These are phyloP conservation scores for Suhomyces sp. DNA, from an alignment of 805 yeast genomes.

Conservation along the genomic window DNA sequence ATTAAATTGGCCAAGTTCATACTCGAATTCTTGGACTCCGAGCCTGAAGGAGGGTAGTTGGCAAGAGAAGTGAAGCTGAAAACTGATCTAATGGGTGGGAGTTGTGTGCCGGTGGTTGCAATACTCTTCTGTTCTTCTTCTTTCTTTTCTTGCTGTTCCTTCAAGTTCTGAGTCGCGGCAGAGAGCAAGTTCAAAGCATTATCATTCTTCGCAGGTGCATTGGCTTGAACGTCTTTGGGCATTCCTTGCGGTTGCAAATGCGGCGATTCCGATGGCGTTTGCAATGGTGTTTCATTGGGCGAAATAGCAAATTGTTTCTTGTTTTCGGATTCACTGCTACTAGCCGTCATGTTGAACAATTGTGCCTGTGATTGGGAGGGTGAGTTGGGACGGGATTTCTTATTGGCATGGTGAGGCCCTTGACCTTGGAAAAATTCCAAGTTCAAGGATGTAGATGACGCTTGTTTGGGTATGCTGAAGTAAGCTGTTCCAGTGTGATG, in stretches of 20 bases:
- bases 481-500: constrained; percentile 19
- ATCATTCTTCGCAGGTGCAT: background rate
- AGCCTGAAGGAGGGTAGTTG: constrained; percentile 8
- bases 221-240: constrained; percentile 2
- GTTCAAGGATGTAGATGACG: constrained; percentile 34
- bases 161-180: constrained; percentile 25
- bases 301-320: constrained; percentile 15
- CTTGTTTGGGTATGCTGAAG: constrained; percentile 23
- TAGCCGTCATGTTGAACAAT: constrained; percentile 4
- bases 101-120: constrained; percentile 40
- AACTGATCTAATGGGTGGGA: constrained; percentile 44
- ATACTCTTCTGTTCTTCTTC: constrained; percentile 23
- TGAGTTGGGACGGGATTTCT: constrained; percentile 50
- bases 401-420: constrained; percentile 16
- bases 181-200: constrained; percentile 23
- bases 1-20: constrained; percentile 10
- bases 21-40: constrained; percentile 3
- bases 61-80: constrained; percentile 24
- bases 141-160: constrained; percentile 17
- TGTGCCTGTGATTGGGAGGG: constrained; percentile 27
- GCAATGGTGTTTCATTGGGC: constrained; percentile 49
- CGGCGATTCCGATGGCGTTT: constrained; percentile 52
- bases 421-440: constrained; percentile 32
- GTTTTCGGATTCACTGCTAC: constrained; percentile 2
- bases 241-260: constrained; percentile 31